phyloP scores from a whole-genome alignment of 164 flowering plant species.

The Euptelea pleiosperma region DNA sequence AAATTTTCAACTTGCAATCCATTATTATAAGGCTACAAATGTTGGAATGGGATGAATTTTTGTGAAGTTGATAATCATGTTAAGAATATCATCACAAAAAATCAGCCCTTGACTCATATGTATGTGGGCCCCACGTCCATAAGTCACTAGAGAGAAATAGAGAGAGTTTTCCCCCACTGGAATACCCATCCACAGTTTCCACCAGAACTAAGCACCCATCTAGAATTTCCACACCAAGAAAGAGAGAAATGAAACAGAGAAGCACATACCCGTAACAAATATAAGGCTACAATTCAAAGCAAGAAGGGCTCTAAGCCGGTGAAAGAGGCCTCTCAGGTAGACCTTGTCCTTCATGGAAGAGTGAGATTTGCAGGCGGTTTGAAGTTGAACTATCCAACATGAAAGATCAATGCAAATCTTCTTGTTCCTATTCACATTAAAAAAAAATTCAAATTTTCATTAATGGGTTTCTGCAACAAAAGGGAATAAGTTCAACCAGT shows the following conservation, averaged over 20 bases:
- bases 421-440: slow-evolving; percentile 56
- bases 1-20: no score
- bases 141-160: no score
- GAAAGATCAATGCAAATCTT: slow-evolving; percentile 93
- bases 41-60: no score
- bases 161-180: no score
- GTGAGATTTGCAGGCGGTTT: slow-evolving; percentile 49
- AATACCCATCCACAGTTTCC: neutral
- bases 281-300: slow-evolving; percentile 86
- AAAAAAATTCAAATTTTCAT: slow-evolving; percentile 1
- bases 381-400: slow-evolving; percentile 92
- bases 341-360: slow-evolving; percentile 47
- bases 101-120: no score
- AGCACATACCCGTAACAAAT: slow-evolving; percentile 64
- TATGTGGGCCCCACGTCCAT: no score
- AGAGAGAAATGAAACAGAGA: neutral
- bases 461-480: neutral
- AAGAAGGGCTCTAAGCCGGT: slow-evolving; percentile 89
- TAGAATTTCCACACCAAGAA: neutral
- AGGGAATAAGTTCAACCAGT: no score
- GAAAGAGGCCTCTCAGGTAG: slow-evolving; percentile 73
- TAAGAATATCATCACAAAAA: no score
- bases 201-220: neutral
- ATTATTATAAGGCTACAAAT: no score
- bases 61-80: no score